These are phyloP conservation scores for Hirsutella thompsonii DNA, from an alignment of 2,329 filamentous ascomycete species.

Conservation along the genomic window DNA sequence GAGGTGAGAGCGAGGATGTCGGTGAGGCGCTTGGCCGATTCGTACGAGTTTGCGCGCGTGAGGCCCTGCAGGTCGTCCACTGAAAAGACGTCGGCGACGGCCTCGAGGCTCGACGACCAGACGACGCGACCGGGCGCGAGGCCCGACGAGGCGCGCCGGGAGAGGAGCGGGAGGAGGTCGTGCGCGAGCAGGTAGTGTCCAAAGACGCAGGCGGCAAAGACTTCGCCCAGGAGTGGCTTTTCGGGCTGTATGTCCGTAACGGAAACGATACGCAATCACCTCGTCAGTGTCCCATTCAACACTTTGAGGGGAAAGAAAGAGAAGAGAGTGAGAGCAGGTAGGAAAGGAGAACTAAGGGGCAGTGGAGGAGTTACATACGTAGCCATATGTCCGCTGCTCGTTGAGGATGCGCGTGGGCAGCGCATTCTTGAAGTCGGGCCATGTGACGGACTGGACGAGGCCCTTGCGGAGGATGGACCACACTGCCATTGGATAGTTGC, in stretches of 20 bases:
- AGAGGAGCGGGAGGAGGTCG: conserved; percentile 62
- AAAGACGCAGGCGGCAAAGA: conserved; percentile 89
- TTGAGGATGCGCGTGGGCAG: conserved; percentile 31
- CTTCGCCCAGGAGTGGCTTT: conserved; percentile 54
- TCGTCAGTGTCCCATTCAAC: too few species aligned
- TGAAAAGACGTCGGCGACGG: conserved; percentile 38
- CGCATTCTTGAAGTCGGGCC: conserved; percentile 64
- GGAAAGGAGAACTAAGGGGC: not conserved
- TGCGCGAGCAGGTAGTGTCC: conserved; percentile 88
- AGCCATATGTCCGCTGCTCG: conserved; percentile 20
- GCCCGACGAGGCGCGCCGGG: conserved; percentile 23
- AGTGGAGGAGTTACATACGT: conserved; percentile 8
- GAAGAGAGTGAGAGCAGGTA: not conserved
- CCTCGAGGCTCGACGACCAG: conserved; percentile 79
- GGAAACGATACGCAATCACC: not conserved
- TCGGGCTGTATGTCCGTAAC: conserved; percentile 29
- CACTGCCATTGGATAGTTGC: conserved; percentile 54
- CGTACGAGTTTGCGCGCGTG: conserved; percentile 53
- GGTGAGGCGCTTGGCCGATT: conserved; percentile 75
- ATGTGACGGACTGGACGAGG: conserved; percentile 56
- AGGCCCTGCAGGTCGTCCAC: conserved; percentile 67
- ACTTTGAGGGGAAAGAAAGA: too few species aligned
- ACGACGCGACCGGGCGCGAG: conserved; percentile 54
- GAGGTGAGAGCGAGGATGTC: conserved; percentile 71
- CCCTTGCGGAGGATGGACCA: conserved; percentile 42